A percentile compares a stretch with the other conserved stretches of the same genome.
phyloP scores from a whole-genome alignment of 2,329 filamentous ascomycete genomes.

The Paracamarosporium sp. region DNA sequence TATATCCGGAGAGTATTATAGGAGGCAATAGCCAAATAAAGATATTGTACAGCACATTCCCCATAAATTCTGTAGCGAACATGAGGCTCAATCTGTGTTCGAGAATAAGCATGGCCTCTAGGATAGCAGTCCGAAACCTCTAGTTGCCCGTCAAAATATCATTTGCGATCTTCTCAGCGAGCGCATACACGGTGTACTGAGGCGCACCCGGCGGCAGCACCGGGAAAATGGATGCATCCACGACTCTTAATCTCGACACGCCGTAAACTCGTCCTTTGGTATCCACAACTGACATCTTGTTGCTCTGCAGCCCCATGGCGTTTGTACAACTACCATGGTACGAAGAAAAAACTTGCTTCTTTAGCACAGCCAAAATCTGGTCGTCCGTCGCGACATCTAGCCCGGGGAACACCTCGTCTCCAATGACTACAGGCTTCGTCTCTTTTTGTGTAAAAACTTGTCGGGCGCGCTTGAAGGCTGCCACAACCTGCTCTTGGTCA shows the following conservation, averaged over 20 bases:
- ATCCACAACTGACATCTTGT: slow-evolving; percentile 39
- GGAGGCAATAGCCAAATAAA: too few species aligned
- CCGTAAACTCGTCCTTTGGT: slow-evolving; percentile 12
- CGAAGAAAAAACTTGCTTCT: slow-evolving; percentile 23
- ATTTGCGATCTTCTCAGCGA: slow-evolving; percentile 4
- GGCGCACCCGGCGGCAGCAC: slow-evolving; percentile 10
- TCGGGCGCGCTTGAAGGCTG: slow-evolving; percentile 6
- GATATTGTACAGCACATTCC: too few species aligned
- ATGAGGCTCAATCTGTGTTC: too few species aligned
- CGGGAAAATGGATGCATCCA: slow-evolving; percentile 9
- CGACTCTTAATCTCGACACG: slow-evolving; percentile 3
- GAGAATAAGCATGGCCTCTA: too few species aligned
- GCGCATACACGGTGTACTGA: slow-evolving; percentile 4
- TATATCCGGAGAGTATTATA: too few species aligned
- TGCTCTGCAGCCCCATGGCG: slow-evolving; percentile 54
- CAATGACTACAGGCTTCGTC: neutral
- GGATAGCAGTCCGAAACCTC: too few species aligned
- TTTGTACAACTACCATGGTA: slow-evolving; percentile 63
- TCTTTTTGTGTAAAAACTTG: neutral
- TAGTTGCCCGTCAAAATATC: too few species aligned
- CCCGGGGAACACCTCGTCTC: slow-evolving; percentile 29
- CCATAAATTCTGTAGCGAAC: too few species aligned
- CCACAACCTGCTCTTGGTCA: slow-evolving; percentile 34
- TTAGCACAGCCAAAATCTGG: slow-evolving; percentile 21
- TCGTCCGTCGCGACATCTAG: slow-evolving; percentile 20